Conservation (phyloP, 1,284 basidiomycete species). For the Sanghuangporus weigelae region DNA sequence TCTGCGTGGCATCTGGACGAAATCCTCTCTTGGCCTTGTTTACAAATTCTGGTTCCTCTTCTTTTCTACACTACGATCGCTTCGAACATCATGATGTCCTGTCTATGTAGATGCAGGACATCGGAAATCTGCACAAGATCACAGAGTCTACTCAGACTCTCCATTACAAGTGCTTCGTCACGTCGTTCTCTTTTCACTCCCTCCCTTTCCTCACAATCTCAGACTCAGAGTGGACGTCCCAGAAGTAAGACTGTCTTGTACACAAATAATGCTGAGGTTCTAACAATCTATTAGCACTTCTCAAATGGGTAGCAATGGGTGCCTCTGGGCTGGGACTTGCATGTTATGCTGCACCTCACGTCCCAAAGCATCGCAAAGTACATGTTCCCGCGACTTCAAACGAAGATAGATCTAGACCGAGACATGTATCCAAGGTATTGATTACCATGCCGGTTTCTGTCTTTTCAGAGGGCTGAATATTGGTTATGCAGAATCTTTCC, state of each 20-base stretch:
- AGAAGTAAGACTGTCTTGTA: neutral
- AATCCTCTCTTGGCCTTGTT: no score
- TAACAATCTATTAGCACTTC: neutral
- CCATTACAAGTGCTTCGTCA: neutral
- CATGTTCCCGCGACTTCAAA: neutral
- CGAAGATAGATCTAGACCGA: neutral
- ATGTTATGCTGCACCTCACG: neutral
- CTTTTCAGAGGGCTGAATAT: neutral
- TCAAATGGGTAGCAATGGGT: neutral
- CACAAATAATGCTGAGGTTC: neutral
- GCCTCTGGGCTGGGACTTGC: neutral
- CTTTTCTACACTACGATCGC: no score
- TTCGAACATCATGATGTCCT: no score
- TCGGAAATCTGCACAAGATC: neutral
- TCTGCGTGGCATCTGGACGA: no score
- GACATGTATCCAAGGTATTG: neutral
- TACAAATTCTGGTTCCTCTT: no score
- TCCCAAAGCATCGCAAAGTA: neutral
- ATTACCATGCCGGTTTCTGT: neutral
- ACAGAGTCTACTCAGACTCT: neutral
- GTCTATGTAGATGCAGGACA: no score
- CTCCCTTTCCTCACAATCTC: neutral
- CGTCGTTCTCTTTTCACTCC: neutral
- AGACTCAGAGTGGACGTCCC: neutral
- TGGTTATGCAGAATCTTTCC: neutral